Base-by-base conservation (phyloP, 177 flowering plant genomes). In the Vitis hybrid region DNA sequence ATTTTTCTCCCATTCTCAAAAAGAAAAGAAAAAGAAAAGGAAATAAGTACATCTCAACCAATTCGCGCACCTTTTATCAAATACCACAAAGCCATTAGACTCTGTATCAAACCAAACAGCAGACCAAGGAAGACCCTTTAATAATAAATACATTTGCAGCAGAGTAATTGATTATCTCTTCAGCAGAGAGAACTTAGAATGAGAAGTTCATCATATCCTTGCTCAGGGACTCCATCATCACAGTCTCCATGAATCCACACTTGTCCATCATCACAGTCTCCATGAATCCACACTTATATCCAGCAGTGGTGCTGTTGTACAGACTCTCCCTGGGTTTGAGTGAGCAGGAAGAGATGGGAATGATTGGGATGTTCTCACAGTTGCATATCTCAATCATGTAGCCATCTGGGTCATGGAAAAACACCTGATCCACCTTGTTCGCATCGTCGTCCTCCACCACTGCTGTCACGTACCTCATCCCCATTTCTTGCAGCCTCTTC, bases 401-500 rank as follows among this genome's bases (percentile, higher is more conserved):
- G 0, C 96, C 97, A 76, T 91, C 97, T 18, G 97, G 96, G 74
- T 92, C 95, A 61, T 90, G 92, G 77, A 92, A 91, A 80, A 93
- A 93, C 72, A 90, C 77, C 67, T 90, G 97, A 60, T 92, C 92
- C 55, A 88, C 91, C 66, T 58, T 73, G n/a, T 71, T 72, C 15
- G 90, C 90, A 10, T 77, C 77, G 19, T 64, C 83, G 11, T 90
- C 97, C 60, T 86, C 88, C 1, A 88, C 92, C 65, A 78, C 74
- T 2, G 87, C 90, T 0, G 84, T 88, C 68, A 76, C 89, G 46
- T 88, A 88, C 64, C 80, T 75, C 57, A 90, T 79, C 8, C 84
- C 87, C 89, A 87, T 81, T 14, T 80, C 89, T 67, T 86, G 71
- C 52, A 91, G 70, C 60, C 82, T 87, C 70, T 61, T 79, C 72